Evolutionary conservation across 805 yeast species (phyloP).

Genomic region (Priceomyces carsonii): DNA sequence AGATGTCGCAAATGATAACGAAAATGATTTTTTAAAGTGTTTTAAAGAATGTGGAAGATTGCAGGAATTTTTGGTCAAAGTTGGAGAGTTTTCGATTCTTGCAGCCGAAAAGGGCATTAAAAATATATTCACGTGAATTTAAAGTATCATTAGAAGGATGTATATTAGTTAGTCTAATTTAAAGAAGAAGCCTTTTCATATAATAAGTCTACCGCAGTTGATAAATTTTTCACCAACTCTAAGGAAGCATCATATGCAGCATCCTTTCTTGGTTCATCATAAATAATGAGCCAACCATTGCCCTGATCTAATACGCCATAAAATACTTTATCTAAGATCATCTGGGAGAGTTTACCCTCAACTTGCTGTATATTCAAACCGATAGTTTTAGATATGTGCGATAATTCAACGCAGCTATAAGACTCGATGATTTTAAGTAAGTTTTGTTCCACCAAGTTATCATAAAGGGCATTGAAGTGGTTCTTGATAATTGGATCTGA

Average conservation of each 20-base stretch:
- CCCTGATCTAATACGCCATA: constrained; percentile 98
- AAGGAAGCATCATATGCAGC: constrained; percentile 85
- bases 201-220: constrained; percentile 82
- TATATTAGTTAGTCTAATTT: constrained; percentile 41
- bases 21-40: constrained; percentile 56
- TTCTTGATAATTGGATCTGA: constrained; percentile 86
- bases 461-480: constrained; percentile 91
- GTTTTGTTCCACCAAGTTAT: constrained; percentile 89
- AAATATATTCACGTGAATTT: constrained; percentile 37
- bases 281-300: constrained; percentile 93
- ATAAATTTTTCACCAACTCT: constrained; percentile 83
- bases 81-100: constrained; percentile 59
- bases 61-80: constrained; percentile 50
- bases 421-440: constrained; percentile 94
- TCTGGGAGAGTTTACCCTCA: constrained; percentile 92
- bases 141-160: constrained; percentile 11
- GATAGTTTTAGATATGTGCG: constrained; percentile 82
- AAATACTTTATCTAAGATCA: constrained; percentile 94
- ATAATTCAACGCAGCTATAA: constrained; percentile 90
- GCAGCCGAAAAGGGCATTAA: constrained; percentile 46
- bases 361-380: constrained; percentile 86
- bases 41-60: constrained; percentile 60
- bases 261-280: constrained; percentile 85
- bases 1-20: constrained; percentile 66
- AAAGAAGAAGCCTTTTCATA: constrained; percentile 91